Percentiles rank a stretch among this genome's conserved stretches.
Conservation (phyloP, 2,329 filamentous ascomycete genomes). For the Ambrosiella beaveri region DNA sequence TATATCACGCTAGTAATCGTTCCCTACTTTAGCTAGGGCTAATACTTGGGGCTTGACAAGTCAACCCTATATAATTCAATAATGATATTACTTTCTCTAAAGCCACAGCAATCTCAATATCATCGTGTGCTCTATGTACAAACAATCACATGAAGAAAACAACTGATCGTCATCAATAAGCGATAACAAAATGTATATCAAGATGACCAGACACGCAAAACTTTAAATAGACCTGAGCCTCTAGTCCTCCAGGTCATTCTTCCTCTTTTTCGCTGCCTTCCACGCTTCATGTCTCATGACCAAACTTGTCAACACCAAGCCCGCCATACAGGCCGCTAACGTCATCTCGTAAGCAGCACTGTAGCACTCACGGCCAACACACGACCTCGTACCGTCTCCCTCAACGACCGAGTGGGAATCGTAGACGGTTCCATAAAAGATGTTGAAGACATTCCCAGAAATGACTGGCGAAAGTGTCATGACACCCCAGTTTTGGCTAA, state of each 20-base stretch:
- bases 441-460: conserved; percentile 80
- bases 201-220: neutral
- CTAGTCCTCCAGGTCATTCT: conserved; percentile 21
- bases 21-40: too few relatives aligned
- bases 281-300: conserved; percentile 39
- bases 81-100: too few relatives aligned
- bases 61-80: too few relatives aligned
- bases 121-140: too few relatives aligned
- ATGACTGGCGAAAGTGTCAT: conserved; percentile 83
- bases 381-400: conserved; percentile 53
- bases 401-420: conserved; percentile 60
- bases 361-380: conserved; percentile 70
- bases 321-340: conserved; percentile 50
- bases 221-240: conserved; percentile 5
- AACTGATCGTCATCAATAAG: neutral
- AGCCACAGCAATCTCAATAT: too few relatives aligned
- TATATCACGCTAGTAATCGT: too few relatives aligned
- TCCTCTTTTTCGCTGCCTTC: conserved; percentile 23
- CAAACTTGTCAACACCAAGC: conserved; percentile 52
- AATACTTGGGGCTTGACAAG: too few relatives aligned
- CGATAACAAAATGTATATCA: too few relatives aligned
- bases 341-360: conserved; percentile 65
- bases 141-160: neutral
- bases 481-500: conserved; percentile 91
- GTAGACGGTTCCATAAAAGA: conserved; percentile 73